Evolutionary conservation across 176 grass and related monocot genomes (phyloP).

Genomic region (Zoysia japonica): DNA sequence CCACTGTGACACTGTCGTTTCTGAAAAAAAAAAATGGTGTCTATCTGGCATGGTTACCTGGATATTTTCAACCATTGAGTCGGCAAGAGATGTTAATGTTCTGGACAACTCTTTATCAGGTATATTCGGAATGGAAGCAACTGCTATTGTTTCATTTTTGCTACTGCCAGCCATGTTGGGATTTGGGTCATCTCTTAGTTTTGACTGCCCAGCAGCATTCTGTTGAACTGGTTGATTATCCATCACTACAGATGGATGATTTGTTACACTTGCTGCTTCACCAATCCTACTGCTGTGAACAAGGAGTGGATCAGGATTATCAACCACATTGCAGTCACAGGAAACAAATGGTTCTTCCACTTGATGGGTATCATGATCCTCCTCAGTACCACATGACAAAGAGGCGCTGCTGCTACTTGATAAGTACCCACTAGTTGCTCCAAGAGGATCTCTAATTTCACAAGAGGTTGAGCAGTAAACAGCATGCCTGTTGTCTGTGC

Average conservation of each 20-base stretch:
- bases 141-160: slow-evolving; percentile 37
- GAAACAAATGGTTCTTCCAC: slow-evolving; percentile 35
- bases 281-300: slow-evolving; percentile 35
- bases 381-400: slow-evolving; percentile 36
- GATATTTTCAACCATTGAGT: slow-evolving; percentile 90
- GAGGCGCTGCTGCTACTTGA: slow-evolving; percentile 42
- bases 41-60: slow-evolving; percentile 55
- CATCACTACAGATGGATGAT: slow-evolving; percentile 37
- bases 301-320: slow-evolving; percentile 32
- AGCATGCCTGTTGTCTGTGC: slow-evolving; percentile 9
- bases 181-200: slow-evolving; percentile 32
- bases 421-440: slow-evolving; percentile 37
- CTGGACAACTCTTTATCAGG: slow-evolving; percentile 52
- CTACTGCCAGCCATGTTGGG: slow-evolving; percentile 20
- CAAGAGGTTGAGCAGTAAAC: slow-evolving; percentile 23
- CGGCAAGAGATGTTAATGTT: slow-evolving; percentile 71
- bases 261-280: slow-evolving; percentile 21
- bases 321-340: slow-evolving; percentile 31
- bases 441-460: slow-evolving; percentile 40
- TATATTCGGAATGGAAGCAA: slow-evolving; percentile 41
- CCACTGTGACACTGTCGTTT: neutral
- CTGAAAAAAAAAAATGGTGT: neutral
- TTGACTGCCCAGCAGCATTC: slow-evolving; percentile 29
- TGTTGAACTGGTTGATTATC: slow-evolving; percentile 31
- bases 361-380: slow-evolving; percentile 42